A percentile compares a stretch with the other conserved stretches of the same genome.
These are phyloP conservation scores for Pyrenophora teres DNA, from an alignment of 2,329 filamentous ascomycete genomes.

Conservation along the genomic window DNA sequence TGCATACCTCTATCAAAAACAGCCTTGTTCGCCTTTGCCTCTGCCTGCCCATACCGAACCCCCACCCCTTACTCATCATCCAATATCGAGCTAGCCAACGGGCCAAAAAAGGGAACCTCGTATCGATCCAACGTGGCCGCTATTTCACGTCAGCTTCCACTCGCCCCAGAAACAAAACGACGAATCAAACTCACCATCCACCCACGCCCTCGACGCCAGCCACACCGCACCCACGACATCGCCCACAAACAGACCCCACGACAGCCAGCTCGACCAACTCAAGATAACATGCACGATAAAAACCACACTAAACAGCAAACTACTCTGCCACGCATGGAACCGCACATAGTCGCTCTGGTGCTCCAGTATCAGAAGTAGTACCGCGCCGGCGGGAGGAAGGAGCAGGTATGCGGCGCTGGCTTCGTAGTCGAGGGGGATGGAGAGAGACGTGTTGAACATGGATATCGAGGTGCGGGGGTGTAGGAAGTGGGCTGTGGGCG, in stretches of 20 bases:
- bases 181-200: slow-evolving; percentile 66
- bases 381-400: slow-evolving; percentile 82
- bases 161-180: not conserved
- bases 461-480: too few species aligned
- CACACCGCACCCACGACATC: slow-evolving; percentile 79
- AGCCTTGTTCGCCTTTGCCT: too few species aligned
- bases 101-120: slow-evolving; percentile 86
- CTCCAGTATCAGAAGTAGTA: slow-evolving; percentile 83
- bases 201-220: slow-evolving; percentile 78
- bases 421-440: slow-evolving; percentile 85
- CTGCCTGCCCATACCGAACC: too few species aligned
- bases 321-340: slow-evolving; percentile 96
- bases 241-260: slow-evolving; percentile 77
- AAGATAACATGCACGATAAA: slow-evolving; percentile 80
- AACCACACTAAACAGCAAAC: slow-evolving; percentile 75
- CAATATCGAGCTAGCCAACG: slow-evolving; percentile 83
- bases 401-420: slow-evolving; percentile 86
- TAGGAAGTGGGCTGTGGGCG: too few species aligned
- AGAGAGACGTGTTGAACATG: slow-evolving; percentile 85
- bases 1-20: slow-evolving; percentile 1
- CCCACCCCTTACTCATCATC: slow-evolving; percentile 87
- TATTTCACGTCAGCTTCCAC: slow-evolving; percentile 36
- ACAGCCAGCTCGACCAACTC: slow-evolving; percentile 81
- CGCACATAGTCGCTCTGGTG: slow-evolving; percentile 96
- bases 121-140: slow-evolving; percentile 70